phyloP scores from a whole-genome alignment of 495 filamentous ascomycete species.

The Penicillium desertorum region DNA sequence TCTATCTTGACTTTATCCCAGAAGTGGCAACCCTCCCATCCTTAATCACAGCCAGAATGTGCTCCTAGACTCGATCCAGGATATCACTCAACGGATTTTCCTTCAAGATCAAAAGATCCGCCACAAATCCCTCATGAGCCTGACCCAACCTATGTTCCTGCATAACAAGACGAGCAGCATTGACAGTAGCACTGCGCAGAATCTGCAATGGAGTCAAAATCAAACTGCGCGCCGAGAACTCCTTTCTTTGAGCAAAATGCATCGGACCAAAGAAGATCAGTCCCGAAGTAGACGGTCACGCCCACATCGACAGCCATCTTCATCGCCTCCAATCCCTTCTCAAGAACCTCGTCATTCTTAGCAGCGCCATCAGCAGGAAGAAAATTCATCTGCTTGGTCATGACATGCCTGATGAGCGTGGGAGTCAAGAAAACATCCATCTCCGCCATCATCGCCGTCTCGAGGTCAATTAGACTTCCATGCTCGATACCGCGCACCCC shows the following conservation, averaged over 20 bases:
- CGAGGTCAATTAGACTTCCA: constrained; percentile 52
- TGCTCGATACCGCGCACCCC: constrained; percentile 57
- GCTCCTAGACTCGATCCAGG: constrained; percentile 43
- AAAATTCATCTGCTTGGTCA: constrained; percentile 42
- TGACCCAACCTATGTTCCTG: constrained; percentile 44
- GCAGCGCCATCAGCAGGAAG: constrained; percentile 36
- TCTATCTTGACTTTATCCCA: constrained; percentile 2
- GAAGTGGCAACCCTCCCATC: constrained; percentile 41
- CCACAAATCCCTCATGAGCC: constrained; percentile 39
- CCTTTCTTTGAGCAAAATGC: constrained; percentile 46
- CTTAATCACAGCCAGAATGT: constrained; percentile 48
- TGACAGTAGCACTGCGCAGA: constrained; percentile 52
- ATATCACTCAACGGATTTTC: constrained; percentile 50
- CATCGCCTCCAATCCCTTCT: constrained; percentile 43
- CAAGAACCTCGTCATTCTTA: constrained; percentile 51
- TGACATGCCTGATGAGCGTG: constrained; percentile 53
- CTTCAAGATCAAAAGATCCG: constrained; percentile 45
- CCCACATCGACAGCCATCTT: constrained; percentile 48
- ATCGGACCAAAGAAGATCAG: constrained; percentile 53
- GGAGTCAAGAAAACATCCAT: constrained; percentile 50
- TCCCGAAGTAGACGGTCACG: constrained; percentile 54
- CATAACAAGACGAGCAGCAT: constrained; percentile 45
- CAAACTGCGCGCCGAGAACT: constrained; percentile 47
- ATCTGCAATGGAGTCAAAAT: constrained; percentile 44
- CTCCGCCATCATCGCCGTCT: constrained; percentile 50